Evolutionary conservation across 805 yeast genomes (phyloP), one percentile per base, ranked within the genome.

Genomic region (Peterozyma toletana): DNA sequence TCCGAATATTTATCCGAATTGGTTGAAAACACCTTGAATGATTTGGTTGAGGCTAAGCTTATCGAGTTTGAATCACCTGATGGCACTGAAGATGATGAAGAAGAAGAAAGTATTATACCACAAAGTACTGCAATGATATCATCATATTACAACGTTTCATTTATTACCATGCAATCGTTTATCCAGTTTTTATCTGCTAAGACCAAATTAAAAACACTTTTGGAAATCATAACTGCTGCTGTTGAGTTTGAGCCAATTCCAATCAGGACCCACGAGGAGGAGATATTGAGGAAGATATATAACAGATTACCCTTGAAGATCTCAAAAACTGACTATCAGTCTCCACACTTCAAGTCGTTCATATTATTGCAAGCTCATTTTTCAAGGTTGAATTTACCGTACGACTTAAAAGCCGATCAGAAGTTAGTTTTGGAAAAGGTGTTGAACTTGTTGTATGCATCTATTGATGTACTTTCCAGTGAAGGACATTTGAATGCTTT

Each of bases 1-100:
- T 87, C 95, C 1, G 90, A 84, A 43, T 87, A 72, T 59, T 63
- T 93, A 36, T 89, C 97, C 0, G 96, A 89, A 39, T 57, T 88
- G 11, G 83, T 91, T 11, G 98, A 93, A 56, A 66, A 63, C 5
- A 70, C 86, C 0, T 55, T 91, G 49, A 70, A 70, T 30, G 95
- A 86, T 16, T 66, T 93, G 37, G 60, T 56, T 3, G 77, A 77
- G 1, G 75, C 80, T 1, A 77, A 77, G 30, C 55, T 90, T 46
- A 70, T 93, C 37, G 89, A 83, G 49, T 49, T 81, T 1, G 75
- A 74, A 11, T 67, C 66, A 5, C 60, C 59, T 2, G 70, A 64
- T 7, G 66, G 54, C 4, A 59, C 54, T 5, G 62, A 60, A 9
- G 64, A 56, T 2, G 67, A 59, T 1, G 66, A 59, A 33, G 62